Percentiles rank a stretch among this genome's conserved stretches.
These are phyloP conservation scores for Rutstroemia sp. DNA, from an alignment of 2,329 filamentous ascomycete species.

Conservation along the genomic window DNA sequence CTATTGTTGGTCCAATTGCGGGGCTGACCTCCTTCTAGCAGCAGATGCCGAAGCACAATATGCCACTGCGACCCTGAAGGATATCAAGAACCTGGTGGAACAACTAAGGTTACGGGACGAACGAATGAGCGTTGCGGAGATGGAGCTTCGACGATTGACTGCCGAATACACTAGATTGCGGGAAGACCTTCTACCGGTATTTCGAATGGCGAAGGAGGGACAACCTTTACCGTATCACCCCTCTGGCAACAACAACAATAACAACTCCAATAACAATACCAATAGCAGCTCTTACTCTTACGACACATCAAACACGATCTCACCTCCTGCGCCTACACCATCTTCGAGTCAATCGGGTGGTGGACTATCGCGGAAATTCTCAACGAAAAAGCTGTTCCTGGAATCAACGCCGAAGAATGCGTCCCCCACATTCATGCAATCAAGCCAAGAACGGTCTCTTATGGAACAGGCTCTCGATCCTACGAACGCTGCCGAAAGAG, in stretches of 20 bases:
- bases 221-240: slow-evolving; percentile 65
- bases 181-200: slow-evolving; percentile 84
- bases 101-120: slow-evolving; percentile 87
- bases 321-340: slow-evolving; percentile 50
- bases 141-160: slow-evolving; percentile 72
- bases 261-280: slow-evolving; percentile 8
- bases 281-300: slow-evolving; percentile 38
- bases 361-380: slow-evolving; percentile 63
- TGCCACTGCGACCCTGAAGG: slow-evolving; percentile 81
- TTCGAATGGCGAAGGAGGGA: slow-evolving; percentile 85
- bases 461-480: slow-evolving; percentile 62
- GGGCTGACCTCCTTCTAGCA: slow-evolving; percentile 44
- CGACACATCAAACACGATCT: slow-evolving; percentile 40
- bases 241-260: slow-evolving; percentile 15
- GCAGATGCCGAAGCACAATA: slow-evolving; percentile 84
- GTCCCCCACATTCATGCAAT: slow-evolving; percentile 59
- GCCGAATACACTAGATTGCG: slow-evolving; percentile 84
- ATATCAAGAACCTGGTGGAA: slow-evolving; percentile 84
- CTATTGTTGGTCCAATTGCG: background rate
- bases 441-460: slow-evolving; percentile 52
- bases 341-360: slow-evolving; percentile 44
- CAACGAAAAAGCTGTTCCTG: slow-evolving; percentile 67
- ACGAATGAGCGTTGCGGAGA: slow-evolving; percentile 75
- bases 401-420: slow-evolving; percentile 66
- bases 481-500: slow-evolving; percentile 58